phyloP scores from a whole-genome alignment of 1,284 basidiomycete genomes.

The Stygiomarasmius scandens region DNA sequence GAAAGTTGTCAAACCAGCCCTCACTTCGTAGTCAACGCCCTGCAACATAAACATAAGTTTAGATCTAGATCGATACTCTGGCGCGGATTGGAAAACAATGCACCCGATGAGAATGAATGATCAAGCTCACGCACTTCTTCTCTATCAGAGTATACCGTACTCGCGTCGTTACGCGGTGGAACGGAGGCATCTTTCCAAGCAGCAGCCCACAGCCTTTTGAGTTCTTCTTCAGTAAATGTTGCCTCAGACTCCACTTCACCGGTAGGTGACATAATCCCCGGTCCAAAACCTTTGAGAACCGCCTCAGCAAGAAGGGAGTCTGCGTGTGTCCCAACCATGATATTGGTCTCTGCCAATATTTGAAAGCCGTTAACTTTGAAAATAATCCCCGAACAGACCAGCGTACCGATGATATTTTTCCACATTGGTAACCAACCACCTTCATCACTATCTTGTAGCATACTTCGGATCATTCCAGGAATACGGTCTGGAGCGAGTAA shows the following conservation, averaged over 20 bases:
- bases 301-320: conserved; percentile 84
- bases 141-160: conserved; percentile 66
- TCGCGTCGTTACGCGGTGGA: conserved; percentile 65
- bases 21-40: conserved; percentile 80
- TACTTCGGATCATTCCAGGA: conserved; percentile 75
- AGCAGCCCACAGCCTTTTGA: conserved; percentile 70
- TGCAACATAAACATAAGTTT: conserved; percentile 25
- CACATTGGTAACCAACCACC: conserved; percentile 90
- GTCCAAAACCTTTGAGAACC: conserved; percentile 60
- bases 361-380: neutral
- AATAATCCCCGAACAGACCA: neutral
- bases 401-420: conserved; percentile 80
- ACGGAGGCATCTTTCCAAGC: conserved; percentile 77
- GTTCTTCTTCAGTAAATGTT: conserved; percentile 37
- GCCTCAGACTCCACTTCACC: neutral
- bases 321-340: conserved; percentile 81
- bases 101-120: neutral
- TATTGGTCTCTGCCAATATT: conserved; percentile 59
- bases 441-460: conserved; percentile 80
- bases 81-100: neutral
- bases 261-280: conserved; percentile 36
- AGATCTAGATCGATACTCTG: neutral
- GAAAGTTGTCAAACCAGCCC: conserved; percentile 73
- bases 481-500: conserved; percentile 77
- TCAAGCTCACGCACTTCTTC: conserved; percentile 54